These are phyloP conservation scores for Trichoderma citrinoviride DNA, from an alignment of 2,329 filamentous ascomycete species.

Conservation along the genomic window DNA sequence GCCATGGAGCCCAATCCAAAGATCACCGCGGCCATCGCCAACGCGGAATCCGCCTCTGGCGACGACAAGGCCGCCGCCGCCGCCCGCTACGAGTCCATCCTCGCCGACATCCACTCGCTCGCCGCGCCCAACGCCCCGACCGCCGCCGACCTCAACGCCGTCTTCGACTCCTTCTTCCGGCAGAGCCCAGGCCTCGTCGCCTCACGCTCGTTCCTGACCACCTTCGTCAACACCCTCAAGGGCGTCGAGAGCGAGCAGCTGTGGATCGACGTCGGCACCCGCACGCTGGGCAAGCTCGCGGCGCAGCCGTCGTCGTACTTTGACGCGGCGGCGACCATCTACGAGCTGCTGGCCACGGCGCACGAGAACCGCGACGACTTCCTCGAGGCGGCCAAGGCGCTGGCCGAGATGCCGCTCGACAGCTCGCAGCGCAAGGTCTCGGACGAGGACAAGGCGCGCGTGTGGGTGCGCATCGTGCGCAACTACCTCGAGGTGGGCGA, in stretches of 20 bases:
- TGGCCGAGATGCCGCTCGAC: conserved; percentile 85
- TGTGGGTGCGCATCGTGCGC: conserved; percentile 93
- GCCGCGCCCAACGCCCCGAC: conserved; percentile 40
- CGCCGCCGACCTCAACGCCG: conserved; percentile 61
- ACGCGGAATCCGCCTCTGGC: conserved; percentile 37
- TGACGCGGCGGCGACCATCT: conserved; percentile 77
- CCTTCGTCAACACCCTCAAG: conserved; percentile 63
- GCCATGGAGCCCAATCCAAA: conserved; percentile 41
- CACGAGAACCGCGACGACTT: conserved; percentile 83
- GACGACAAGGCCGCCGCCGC: conserved; percentile 38
- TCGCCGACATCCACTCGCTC: conserved; percentile 42
- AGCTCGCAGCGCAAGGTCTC: conserved; percentile 80
- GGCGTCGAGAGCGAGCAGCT: conserved; percentile 59
- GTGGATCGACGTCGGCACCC: conserved; percentile 72
- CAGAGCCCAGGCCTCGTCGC: conserved; percentile 74
- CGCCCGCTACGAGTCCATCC: conserved; percentile 46
- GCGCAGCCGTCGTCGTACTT: conserved; percentile 67
- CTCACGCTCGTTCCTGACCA: conserved; percentile 65
- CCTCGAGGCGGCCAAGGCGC: conserved; percentile 68
- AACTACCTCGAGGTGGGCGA: conserved; percentile 95
- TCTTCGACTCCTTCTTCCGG: conserved; percentile 64
- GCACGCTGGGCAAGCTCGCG: conserved; percentile 65
- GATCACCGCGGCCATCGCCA: conserved; percentile 45
- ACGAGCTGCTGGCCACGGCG: conserved; percentile 77
- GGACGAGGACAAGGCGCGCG: conserved; percentile 74